A percentile compares a stretch with the other conserved stretches of the same genome.
Conservation (phyloP, 257 asterid genomes). For the Nicotiana undulata region DNA sequence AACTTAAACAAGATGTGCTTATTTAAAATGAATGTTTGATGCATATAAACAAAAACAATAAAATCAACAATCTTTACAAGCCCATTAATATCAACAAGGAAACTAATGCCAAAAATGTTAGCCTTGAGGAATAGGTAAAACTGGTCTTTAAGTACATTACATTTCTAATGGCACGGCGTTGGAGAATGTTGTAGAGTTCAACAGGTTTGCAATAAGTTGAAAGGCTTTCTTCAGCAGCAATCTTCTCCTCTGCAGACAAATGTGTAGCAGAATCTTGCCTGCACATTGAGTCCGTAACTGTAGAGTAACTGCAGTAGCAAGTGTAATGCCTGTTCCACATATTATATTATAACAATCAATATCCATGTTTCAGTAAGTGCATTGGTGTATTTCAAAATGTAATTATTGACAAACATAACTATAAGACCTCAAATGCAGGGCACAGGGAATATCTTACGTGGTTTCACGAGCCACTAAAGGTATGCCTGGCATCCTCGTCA, state of each 20-base stretch:
- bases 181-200: slow-evolving; percentile 86
- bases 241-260: slow-evolving; percentile 86
- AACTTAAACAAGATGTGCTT: background rate
- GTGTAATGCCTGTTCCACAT: slow-evolving; percentile 49
- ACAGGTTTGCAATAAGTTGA: slow-evolving; percentile 93
- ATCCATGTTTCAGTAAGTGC: slow-evolving; percentile 16
- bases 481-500: slow-evolving; percentile 84
- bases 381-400: slow-evolving; percentile 18
- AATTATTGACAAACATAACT: slow-evolving; percentile 8
- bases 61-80: background rate
- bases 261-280: slow-evolving; percentile 80
- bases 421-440: slow-evolving; percentile 15
- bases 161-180: slow-evolving; percentile 78
- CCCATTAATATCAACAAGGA: background rate
- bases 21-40: background rate
- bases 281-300: slow-evolving; percentile 84
- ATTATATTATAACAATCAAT: slow-evolving; percentile 26
- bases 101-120: background rate
- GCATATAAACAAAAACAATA: background rate
- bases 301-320: slow-evolving; percentile 85
- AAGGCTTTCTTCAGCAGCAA: slow-evolving; percentile 93
- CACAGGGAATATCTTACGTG: slow-evolving; percentile 46
- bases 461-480: slow-evolving; percentile 85
- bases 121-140: background rate
- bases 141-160: slow-evolving; percentile 26